These are phyloP conservation scores for Apiospora aurea DNA, from an alignment of 2,329 filamentous ascomycete genomes.

Conservation along the genomic window DNA sequence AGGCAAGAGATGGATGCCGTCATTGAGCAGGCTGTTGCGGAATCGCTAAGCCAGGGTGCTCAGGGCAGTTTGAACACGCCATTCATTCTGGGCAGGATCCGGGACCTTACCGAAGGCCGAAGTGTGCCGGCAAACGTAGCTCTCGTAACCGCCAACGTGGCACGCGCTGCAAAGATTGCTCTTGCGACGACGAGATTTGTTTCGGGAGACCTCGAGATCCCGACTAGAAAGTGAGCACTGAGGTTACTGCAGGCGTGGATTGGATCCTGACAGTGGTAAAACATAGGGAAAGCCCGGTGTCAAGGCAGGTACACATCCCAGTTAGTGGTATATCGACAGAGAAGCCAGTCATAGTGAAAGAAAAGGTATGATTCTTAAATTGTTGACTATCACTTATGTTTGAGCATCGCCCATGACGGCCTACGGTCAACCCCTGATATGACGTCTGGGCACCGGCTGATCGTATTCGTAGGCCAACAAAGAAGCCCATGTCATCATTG, in stretches of 20 bases:
- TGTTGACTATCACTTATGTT: background rate
- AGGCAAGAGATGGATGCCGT: constrained; percentile 73
- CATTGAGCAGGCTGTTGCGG: constrained; percentile 71
- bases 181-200: constrained; percentile 58
- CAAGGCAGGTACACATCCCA: background rate
- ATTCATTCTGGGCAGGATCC: constrained; percentile 80
- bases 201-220: constrained; percentile 36
- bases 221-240: constrained; percentile 40
- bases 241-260: constrained; percentile 6
- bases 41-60: constrained; percentile 69
- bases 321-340: background rate
- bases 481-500: constrained; percentile 74
- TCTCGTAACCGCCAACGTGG: constrained; percentile 61
- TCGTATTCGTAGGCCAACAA: constrained; percentile 6
- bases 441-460: background rate
- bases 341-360: background rate
- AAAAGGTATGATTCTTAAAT: constrained; percentile 15
- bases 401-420: background rate
- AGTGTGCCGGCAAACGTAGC: constrained; percentile 79
- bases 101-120: constrained; percentile 75
- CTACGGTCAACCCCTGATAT: background rate
- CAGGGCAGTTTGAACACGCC: constrained; percentile 83
- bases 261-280: constrained; percentile 8
- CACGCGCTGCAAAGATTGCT: constrained; percentile 61
- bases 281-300: constrained; percentile 3